Evolutionary conservation across 2,329 filamentous ascomycete species (phyloP).

Genomic region (Venturia effusa): DNA sequence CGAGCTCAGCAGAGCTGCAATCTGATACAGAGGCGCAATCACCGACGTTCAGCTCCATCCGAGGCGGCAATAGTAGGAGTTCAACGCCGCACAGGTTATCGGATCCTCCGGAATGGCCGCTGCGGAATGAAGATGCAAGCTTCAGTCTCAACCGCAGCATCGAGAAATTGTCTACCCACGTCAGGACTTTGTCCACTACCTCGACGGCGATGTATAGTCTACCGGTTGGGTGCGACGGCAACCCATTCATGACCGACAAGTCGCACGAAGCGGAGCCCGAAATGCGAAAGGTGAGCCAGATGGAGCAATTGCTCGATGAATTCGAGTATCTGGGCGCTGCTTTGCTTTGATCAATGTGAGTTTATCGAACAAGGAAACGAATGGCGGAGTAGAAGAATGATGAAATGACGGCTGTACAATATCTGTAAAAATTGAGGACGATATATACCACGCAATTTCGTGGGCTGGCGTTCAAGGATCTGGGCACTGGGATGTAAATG

Average conservation of each 20-base stretch:
- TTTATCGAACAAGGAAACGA: not conserved
- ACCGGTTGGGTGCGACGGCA: not conserved
- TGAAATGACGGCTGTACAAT: not conserved
- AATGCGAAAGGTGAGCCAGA: constrained; percentile 21
- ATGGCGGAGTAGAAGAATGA: not conserved
- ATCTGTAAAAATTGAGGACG: not conserved
- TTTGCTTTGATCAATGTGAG: not conserved
- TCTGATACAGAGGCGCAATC: not conserved
- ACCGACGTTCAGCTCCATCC: constrained; percentile 11
- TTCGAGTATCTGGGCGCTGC: constrained; percentile 36
- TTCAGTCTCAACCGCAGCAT: not conserved
- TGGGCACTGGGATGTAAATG: not conserved
- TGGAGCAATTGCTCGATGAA: constrained; percentile 40
- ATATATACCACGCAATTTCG: not conserved
- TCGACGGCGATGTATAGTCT: constrained; percentile 8
- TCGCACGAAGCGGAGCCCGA: constrained; percentile 20
- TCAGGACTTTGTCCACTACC: not conserved
- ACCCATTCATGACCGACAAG: constrained; percentile 13
- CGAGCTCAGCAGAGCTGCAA: not conserved
- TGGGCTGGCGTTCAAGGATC: not conserved
- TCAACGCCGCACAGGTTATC: not conserved
- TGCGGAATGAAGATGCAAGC: not conserved
- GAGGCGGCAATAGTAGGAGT: constrained; percentile 1
- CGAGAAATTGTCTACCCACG: constrained; percentile 4
- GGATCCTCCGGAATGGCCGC: not conserved